These are phyloP conservation scores for grape (Vitis vinifera) DNA, from an alignment of 164 flowering plant species.

Conservation along the genomic window ASM3070453v1 NC_081810.1:15733501-15734000, in stretches of 20 bases:
- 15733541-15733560: no score
- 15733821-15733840: background rate
- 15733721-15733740: slow-evolving; percentile 18
- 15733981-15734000: slow-evolving; percentile 21
- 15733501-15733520: no score
- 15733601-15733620: slow-evolving; percentile 11
- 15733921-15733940: slow-evolving; percentile 25
- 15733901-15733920: slow-evolving; percentile 16
- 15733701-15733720: slow-evolving; percentile 12
- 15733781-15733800: slow-evolving; percentile 17
- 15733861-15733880: slow-evolving; percentile 14
- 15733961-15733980: slow-evolving; percentile 19
- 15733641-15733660: slow-evolving; percentile 22
- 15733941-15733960: slow-evolving; percentile 15
- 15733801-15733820: slow-evolving; percentile 9
- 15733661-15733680: slow-evolving; percentile 19
- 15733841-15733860: background rate
- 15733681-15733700: slow-evolving; percentile 21
- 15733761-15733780: slow-evolving; percentile 22
- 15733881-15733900: slow-evolving; percentile 11
- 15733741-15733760: slow-evolving; percentile 15
- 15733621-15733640: slow-evolving; percentile 14
- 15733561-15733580: no score
- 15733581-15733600: slow-evolving; percentile 14
- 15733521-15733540: no score